phyloP scores from a whole-genome alignment of 768 basidiomycete genomes.

The Mrakia hoshinonis region DNA sequence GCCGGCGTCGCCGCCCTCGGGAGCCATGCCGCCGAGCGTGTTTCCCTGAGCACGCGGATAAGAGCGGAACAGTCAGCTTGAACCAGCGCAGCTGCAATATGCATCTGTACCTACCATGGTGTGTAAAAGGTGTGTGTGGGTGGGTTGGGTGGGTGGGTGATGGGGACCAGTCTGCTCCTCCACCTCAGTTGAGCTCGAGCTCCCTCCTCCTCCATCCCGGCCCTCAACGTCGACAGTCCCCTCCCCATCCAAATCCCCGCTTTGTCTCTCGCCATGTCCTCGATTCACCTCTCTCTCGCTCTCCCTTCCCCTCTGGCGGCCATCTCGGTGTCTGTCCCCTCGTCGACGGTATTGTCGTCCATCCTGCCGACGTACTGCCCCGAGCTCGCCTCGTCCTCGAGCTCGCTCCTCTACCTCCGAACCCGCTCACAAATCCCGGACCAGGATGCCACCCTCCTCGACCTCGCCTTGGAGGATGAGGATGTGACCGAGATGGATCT shows the following conservation, averaged over 20 bases:
- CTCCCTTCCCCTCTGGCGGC: conserved; percentile 14
- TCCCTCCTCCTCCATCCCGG: not conserved
- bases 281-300: conserved; percentile 17
- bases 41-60: conserved; percentile 17
- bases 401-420: conserved; percentile 23
- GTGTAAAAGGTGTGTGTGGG: not conserved
- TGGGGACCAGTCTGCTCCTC: too few species aligned
- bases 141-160: not conserved
- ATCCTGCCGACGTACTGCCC: conserved; percentile 14
- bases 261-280: not conserved
- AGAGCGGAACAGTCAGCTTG: not conserved
- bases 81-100: too few species aligned
- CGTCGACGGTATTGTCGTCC: conserved; percentile 4
- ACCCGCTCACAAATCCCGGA: conserved; percentile 12
- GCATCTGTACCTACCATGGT: not conserved
- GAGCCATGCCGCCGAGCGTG: conserved; percentile 30
- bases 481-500: conserved; percentile 10
- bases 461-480: not conserved
- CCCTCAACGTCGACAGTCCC: not conserved
- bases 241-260: not conserved
- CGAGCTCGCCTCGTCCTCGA: not conserved
- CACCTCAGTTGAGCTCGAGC: not conserved
- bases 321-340: conserved; percentile 9
- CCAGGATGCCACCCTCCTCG: not conserved
- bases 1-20: conserved; percentile 21